Conservation (phyloP, 768 basidiomycete genomes). For the Podaxis sp. region DNA sequence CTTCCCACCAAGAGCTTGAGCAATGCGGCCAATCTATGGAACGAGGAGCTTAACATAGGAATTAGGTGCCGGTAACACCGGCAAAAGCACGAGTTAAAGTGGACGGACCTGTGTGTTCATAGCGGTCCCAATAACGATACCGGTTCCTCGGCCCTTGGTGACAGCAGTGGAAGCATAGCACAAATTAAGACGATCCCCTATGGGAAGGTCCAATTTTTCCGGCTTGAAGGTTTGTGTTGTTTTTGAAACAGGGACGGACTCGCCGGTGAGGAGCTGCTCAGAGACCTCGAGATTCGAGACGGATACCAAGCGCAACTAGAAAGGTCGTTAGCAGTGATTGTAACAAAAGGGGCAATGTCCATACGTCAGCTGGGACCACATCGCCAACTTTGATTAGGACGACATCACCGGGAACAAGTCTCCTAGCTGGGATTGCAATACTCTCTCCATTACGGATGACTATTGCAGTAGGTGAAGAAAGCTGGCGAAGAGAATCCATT, state of each 20-base stretch:
- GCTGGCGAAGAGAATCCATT: constrained; percentile 46
- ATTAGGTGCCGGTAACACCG: background rate
- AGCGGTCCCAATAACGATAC: constrained; percentile 45
- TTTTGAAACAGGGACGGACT: constrained; percentile 47
- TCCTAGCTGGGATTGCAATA: constrained; percentile 35
- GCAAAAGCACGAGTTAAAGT: constrained; percentile 24
- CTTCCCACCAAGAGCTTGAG: constrained; percentile 31
- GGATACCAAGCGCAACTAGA: constrained; percentile 37
- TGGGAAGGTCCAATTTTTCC: constrained; percentile 32
- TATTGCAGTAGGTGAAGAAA: constrained; percentile 46
- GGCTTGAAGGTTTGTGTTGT: constrained; percentile 28
- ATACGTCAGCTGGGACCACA: constrained; percentile 44
- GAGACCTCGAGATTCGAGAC: constrained; percentile 49
- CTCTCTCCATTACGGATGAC: constrained; percentile 42
- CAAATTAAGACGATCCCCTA: constrained; percentile 43
- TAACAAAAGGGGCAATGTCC: constrained; percentile 15
- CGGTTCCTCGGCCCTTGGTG: constrained; percentile 48
- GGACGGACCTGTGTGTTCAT: constrained; percentile 52
- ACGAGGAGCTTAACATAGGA: background rate
- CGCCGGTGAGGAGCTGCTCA: constrained; percentile 53
- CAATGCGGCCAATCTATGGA: constrained; percentile 36
- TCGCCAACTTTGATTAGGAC: constrained; percentile 39
- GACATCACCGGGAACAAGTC: constrained; percentile 42
- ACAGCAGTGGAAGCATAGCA: constrained; percentile 41
- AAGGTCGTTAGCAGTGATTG: constrained; percentile 20